These are phyloP conservation scores for Wickerhamomyces sp. DNA, from an alignment of 1,139 yeast species.

Conservation along the genomic window DNA sequence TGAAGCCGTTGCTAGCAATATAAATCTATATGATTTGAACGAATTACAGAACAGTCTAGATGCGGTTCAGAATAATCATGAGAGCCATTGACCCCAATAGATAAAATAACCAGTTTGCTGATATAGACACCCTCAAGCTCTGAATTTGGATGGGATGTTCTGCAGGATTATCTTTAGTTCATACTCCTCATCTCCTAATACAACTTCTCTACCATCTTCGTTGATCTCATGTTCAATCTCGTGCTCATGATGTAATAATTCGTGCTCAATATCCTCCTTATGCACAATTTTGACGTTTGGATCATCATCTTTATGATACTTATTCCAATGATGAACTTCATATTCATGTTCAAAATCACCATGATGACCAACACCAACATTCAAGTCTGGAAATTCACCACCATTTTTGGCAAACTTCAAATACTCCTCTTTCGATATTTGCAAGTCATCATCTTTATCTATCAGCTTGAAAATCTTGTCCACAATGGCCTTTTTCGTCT, in stretches of 20 bases:
- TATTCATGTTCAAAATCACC: conserved; percentile 91
- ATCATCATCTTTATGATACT: conserved; percentile 75
- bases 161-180: conserved; percentile 29
- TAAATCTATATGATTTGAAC: conserved; percentile 31
- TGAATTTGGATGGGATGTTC: conserved; percentile 33
- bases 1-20: conserved; percentile 3
- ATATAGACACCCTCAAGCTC: too few species aligned
- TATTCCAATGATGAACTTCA: conserved; percentile 91
- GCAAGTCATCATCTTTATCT: conserved; percentile 65
- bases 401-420: conserved; percentile 54
- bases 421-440: conserved; percentile 68
- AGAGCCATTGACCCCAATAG: too few species aligned
- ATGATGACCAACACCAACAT: conserved; percentile 96
- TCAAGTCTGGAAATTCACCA: conserved; percentile 83
- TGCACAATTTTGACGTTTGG: conserved; percentile 79
- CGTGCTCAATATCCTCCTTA: conserved; percentile 88
- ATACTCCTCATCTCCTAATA: conserved; percentile 32
- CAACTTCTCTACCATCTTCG: conserved; percentile 31
- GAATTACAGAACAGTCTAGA: conserved; percentile 33
- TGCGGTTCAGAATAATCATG: conserved; percentile 4
- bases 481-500: conserved; percentile 51
- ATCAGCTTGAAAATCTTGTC: conserved; percentile 52
- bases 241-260: conserved; percentile 80
- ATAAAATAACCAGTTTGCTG: too few species aligned
- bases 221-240: conserved; percentile 72